Percentiles rank a stretch among this genome's conserved stretches.
phyloP scores from a whole-genome alignment of 805 yeast genomes.

The Kluyveromyces starmeri region DNA sequence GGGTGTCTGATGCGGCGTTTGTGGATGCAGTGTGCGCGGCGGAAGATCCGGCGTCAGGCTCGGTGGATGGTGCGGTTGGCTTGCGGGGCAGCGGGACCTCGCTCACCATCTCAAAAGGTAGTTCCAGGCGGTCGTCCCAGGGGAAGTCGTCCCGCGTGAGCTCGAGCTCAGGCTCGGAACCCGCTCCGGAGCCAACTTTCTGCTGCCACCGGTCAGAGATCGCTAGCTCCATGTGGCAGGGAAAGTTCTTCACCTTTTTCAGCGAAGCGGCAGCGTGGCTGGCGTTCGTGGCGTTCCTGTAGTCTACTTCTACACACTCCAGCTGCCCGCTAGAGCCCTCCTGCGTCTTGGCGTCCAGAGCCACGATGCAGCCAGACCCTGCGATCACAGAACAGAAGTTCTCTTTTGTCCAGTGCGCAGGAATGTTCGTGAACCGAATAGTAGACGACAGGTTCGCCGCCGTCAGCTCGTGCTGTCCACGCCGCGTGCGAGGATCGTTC shows the following conservation, averaged over 20 bases:
- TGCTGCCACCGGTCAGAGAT: constrained; percentile 20
- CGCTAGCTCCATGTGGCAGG: constrained; percentile 21
- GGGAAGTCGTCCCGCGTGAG: constrained; percentile 27
- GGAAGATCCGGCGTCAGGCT: constrained; percentile 1
- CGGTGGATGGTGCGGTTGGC: constrained; percentile 13
- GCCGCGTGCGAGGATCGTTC: constrained; percentile 28
- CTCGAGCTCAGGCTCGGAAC: constrained; percentile 9
- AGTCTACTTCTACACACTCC: constrained; percentile 29
- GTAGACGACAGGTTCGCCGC: constrained; percentile 25
- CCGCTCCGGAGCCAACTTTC: constrained; percentile 7
- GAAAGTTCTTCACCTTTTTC: constrained; percentile 21
- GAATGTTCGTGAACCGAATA: constrained; percentile 37
- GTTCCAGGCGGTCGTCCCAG: constrained; percentile 22
- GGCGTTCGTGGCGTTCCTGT: constrained; percentile 20
- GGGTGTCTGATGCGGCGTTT: constrained; percentile 1
- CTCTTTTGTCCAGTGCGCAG: constrained; percentile 63
- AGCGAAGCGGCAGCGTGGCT: constrained; percentile 21
- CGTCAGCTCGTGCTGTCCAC: constrained; percentile 25
- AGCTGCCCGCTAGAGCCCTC: constrained; percentile 36
- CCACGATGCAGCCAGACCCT: constrained; percentile 65
- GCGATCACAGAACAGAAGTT: constrained; percentile 56
- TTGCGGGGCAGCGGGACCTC: constrained; percentile 28
- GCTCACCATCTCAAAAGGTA: constrained; percentile 29
- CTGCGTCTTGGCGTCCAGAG: constrained; percentile 33
- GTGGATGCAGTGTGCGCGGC: constrained; percentile 3